These are phyloP conservation scores for Keithomyces neogunnii DNA, from an alignment of 2,329 filamentous ascomycete genomes.

Conservation along the genomic window DNA sequence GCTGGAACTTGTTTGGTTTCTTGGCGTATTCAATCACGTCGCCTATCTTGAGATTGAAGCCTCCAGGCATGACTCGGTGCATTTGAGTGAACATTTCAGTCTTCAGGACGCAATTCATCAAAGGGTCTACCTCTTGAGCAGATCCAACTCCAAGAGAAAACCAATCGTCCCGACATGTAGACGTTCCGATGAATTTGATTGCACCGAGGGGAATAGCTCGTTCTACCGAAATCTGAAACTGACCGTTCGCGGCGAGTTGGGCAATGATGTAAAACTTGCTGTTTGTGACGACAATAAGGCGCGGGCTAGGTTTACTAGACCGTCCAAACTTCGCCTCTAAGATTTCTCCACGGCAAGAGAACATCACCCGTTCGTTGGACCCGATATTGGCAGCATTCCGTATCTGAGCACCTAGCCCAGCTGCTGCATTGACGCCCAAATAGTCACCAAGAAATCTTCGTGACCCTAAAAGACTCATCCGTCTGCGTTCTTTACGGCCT, in stretches of 20 bases:
- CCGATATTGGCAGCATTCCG: slow-evolving; percentile 64
- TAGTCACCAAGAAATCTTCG: slow-evolving; percentile 94
- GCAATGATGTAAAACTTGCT: slow-evolving; percentile 84
- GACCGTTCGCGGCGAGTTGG: slow-evolving; percentile 73
- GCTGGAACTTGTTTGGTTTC: slow-evolving; percentile 87
- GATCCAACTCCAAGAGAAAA: slow-evolving; percentile 89
- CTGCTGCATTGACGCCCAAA: slow-evolving; percentile 73
- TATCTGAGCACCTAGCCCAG: slow-evolving; percentile 73
- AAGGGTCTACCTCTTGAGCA: slow-evolving; percentile 83
- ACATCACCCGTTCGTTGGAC: slow-evolving; percentile 66
- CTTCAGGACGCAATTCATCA: slow-evolving; percentile 89
- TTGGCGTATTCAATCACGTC: slow-evolving; percentile 91
- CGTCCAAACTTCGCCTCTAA: slow-evolving; percentile 92
- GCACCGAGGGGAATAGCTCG: slow-evolving; percentile 73
- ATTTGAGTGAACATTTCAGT: slow-evolving; percentile 96
- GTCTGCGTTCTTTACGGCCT: slow-evolving; percentile 80
- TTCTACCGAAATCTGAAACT: slow-evolving; percentile 74
- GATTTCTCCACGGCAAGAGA: slow-evolving; percentile 85
- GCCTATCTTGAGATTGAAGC: slow-evolving; percentile 74
- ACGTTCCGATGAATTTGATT: slow-evolving; percentile 80
- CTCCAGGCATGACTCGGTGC: slow-evolving; percentile 67
- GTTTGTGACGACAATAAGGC: slow-evolving; percentile 75
- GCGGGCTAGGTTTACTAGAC: slow-evolving; percentile 85
- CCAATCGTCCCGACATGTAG: slow-evolving; percentile 87
- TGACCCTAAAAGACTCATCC: slow-evolving; percentile 86